A percentile compares a stretch with the other conserved stretches of the same genome.
Conservation (phyloP, 208 protist species). For the Crithidia expoeki region DNA sequence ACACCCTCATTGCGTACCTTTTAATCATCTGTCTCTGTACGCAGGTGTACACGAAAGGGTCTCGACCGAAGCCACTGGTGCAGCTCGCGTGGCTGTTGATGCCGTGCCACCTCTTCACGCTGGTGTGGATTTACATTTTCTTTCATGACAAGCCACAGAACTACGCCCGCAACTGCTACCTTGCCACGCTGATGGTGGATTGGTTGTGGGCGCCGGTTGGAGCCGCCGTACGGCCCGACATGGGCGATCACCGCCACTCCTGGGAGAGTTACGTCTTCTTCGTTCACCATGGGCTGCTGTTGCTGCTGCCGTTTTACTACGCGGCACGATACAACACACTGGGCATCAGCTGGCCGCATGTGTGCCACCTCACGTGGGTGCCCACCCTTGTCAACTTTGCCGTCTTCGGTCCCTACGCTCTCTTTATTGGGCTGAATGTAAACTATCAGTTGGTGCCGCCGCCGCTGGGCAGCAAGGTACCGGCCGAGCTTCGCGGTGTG, state of each 20-base stretch:
- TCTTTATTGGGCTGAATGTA: conserved; percentile 71
- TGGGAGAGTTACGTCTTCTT: conserved; percentile 62
- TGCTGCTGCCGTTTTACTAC: conserved; percentile 74
- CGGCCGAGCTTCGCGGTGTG: conserved; percentile 16
- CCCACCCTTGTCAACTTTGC: conserved; percentile 56
- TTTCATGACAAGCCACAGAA: conserved; percentile 28
- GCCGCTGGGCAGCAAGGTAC: conserved; percentile 28
- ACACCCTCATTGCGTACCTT: conserved; percentile 39
- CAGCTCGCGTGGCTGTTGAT: conserved; percentile 84
- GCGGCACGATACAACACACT: conserved; percentile 58
- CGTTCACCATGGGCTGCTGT: conserved; percentile 65
- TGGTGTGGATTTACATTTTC: conserved; percentile 59
- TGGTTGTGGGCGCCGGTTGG: conserved; percentile 55
- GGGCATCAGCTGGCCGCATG: conserved; percentile 37
- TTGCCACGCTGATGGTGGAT: conserved; percentile 63
- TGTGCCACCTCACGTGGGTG: conserved; percentile 71
- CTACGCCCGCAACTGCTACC: conserved; percentile 58
- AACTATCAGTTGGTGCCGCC: conserved; percentile 83
- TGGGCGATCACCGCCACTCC: conserved; percentile 60
- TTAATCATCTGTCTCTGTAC: conserved; percentile 43
- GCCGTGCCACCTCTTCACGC: conserved; percentile 80
- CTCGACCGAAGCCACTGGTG: conserved; percentile 61
- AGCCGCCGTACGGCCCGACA: conserved; percentile 54
- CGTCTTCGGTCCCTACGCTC: conserved; percentile 46
- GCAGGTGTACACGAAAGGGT: conserved; percentile 57